phyloP scores from a whole-genome alignment of 164 flowering plant genomes.

The Nymphaea colorata region DNA sequence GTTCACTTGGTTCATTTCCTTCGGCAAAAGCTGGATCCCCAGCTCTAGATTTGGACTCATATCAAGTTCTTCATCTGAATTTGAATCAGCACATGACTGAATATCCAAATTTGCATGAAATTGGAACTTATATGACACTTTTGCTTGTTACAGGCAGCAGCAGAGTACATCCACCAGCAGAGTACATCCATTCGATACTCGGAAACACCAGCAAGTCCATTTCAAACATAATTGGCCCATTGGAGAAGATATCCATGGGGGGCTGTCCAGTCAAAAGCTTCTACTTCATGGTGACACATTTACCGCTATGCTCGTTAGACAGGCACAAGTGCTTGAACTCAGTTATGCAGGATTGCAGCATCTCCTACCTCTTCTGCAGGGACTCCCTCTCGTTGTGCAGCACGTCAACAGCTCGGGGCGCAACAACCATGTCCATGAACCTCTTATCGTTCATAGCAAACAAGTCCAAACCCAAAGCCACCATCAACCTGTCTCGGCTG shows the following conservation, averaged over 20 bases:
- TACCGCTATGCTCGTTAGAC: slow-evolving; percentile 11
- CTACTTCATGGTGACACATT: slow-evolving; percentile 28
- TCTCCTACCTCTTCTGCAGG: slow-evolving; percentile 83
- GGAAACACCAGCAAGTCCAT: slow-evolving; percentile 32
- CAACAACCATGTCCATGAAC: slow-evolving; percentile 98
- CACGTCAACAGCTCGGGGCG: slow-evolving; percentile 73
- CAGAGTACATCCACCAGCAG: slow-evolving; percentile 21
- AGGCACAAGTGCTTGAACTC: slow-evolving; percentile 43
- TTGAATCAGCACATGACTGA: too few relatives aligned
- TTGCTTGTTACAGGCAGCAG: slow-evolving; percentile 15
- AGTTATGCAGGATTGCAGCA: slow-evolving; percentile 75
- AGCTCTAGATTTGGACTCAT: too few relatives aligned
- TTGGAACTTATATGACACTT: too few relatives aligned
- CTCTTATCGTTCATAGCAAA: slow-evolving; percentile 87
- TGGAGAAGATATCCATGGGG: slow-evolving; percentile 25
- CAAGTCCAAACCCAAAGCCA: slow-evolving; percentile 74
- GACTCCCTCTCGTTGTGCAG: slow-evolving; percentile 67
- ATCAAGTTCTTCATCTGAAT: too few relatives aligned
- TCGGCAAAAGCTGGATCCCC: too few relatives aligned
- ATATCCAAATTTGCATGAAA: too few relatives aligned
- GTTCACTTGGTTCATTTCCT: too few relatives aligned
- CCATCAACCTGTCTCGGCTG: slow-evolving; percentile 77
- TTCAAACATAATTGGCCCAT: slow-evolving; percentile 35
- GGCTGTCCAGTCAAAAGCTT: slow-evolving; percentile 24
- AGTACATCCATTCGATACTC: slow-evolving; percentile 16